These are phyloP conservation scores for Auxenochlorella pyrenoidosa DNA, from an alignment of 139 green algal genomes.

Conservation along the genomic window DNA sequence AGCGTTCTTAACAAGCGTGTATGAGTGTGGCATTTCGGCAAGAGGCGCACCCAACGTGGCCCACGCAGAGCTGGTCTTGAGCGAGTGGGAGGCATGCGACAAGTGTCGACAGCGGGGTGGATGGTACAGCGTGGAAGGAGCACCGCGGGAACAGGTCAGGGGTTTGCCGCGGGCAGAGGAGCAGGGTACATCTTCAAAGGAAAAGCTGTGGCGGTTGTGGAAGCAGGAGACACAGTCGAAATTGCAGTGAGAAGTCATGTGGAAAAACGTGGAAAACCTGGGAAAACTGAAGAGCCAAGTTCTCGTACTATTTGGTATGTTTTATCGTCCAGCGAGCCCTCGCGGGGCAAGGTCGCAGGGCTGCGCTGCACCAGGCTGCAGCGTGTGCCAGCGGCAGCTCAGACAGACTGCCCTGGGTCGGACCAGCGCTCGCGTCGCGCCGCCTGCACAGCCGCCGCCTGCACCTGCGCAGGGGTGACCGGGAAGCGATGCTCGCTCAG, in stretches of 20 bases:
- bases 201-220: neutral
- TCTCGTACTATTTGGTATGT: neutral
- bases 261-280: too few relatives aligned
- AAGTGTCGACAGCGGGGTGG: too few relatives aligned
- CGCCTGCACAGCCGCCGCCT: neutral
- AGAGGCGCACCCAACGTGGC: too few relatives aligned
- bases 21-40: too few relatives aligned
- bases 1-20: too few relatives aligned
- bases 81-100: too few relatives aligned
- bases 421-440: neutral
- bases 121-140: too few relatives aligned
- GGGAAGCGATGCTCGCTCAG: neutral
- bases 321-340: neutral
- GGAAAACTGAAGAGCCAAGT: too few relatives aligned
- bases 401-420: neutral
- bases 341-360: neutral
- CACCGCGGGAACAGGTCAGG: too few relatives aligned
- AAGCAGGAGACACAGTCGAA: neutral
- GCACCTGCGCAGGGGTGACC: neutral
- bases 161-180: too few relatives aligned
- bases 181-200: too few relatives aligned
- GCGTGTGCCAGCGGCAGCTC: neutral
- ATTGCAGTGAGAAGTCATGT: neutral
- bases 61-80: neutral
- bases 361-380: neutral